Evolutionary conservation across 2,329 filamentous ascomycete genomes (phyloP), one percentile per base, ranked within the genome.

Genomic region (Pseudogymnoascus sp.): DNA sequence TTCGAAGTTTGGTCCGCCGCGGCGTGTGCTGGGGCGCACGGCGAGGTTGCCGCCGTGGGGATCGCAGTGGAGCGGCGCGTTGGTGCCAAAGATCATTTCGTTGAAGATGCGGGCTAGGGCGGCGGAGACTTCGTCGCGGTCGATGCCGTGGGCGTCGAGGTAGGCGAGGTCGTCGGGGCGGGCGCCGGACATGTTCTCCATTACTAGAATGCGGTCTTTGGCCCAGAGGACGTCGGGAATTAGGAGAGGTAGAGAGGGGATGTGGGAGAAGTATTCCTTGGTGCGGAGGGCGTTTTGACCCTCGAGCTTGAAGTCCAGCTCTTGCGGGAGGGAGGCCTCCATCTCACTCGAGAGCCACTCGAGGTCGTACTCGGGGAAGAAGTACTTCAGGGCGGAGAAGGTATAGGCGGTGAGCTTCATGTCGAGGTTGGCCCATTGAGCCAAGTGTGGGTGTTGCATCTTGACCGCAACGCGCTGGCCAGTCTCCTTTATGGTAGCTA

Each of bases 281-380:
- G 90, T 90, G 58, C 89, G 83, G 52, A 80, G 83, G 8, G 95
- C 92, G 73, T 99, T 99, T 60, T 86, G 76, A 4, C 89, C 94
- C 73, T 99, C 94, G 69, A 86, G 85, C 39, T 84, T 79, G 71
- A 99, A 99, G 72, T 99, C 89, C 60, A 99, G 80, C 74, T 99
- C 94, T 72, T 93, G 87, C 0, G 94, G 94, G 5, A 99, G 77
- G 2, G 92, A 97, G 18, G 86, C 77, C 64, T 97, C 90, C 88
- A 99, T 95, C 75, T 99, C 94, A 6, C 87, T 86, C 0, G 91
- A 92, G 8, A 99, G 79, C 94, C 94, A 99, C 71, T 96, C 92
- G 29, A 99, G 81, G 73, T 99, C 94, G 74, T 99, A 99, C 69
- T 97, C 92, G 2, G 95, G 95, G 72, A 99, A 99, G 79, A 93